phyloP scores from a whole-genome alignment of 2,329 filamentous ascomycete species.

The Arthrobotrys entomopaga region DNA sequence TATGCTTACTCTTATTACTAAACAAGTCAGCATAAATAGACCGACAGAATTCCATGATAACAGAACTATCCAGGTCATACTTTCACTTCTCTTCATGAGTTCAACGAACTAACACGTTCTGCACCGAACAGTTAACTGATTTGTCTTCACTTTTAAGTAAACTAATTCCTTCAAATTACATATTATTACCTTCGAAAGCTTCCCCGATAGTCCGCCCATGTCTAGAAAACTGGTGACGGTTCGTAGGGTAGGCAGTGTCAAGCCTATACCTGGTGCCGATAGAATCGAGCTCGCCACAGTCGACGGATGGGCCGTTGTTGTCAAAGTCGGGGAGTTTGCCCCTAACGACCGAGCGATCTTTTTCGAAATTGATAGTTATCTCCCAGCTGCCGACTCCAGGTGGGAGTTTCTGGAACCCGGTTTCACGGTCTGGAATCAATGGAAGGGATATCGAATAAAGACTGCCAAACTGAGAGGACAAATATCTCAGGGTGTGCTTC shows the following conservation, averaged over 20 bases:
- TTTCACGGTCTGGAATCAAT: conserved; percentile 56
- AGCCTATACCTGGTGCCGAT: conserved; percentile 31
- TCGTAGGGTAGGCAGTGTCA: conserved; percentile 56
- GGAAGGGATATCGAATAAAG: conserved; percentile 58
- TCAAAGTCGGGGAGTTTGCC: conserved; percentile 32
- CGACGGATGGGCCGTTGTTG: conserved; percentile 60
- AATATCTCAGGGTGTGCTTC: conserved; percentile 60
- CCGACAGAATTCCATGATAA: too few species aligned
- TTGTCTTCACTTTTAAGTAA: too few species aligned
- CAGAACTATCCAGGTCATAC: too few species aligned
- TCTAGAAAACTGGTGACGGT: conserved; percentile 58
- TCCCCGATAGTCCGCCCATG: background rate
- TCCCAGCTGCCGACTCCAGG: conserved; percentile 56
- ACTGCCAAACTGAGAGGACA: conserved; percentile 52
- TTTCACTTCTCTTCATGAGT: too few species aligned
- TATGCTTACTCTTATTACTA: too few species aligned
- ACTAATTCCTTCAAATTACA: too few species aligned
- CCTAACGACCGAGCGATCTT: conserved; percentile 60
- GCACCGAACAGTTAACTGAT: too few species aligned
- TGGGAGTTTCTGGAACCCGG: conserved; percentile 56
- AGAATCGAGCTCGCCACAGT: conserved; percentile 55
- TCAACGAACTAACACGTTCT: too few species aligned
- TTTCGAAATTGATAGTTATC: conserved; percentile 61
- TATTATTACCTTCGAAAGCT: too few species aligned
- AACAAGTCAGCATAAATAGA: too few species aligned